These are phyloP conservation scores for Cenococcum geophilum DNA, from an alignment of 495 filamentous ascomycete species.

Conservation along the genomic window DNA sequence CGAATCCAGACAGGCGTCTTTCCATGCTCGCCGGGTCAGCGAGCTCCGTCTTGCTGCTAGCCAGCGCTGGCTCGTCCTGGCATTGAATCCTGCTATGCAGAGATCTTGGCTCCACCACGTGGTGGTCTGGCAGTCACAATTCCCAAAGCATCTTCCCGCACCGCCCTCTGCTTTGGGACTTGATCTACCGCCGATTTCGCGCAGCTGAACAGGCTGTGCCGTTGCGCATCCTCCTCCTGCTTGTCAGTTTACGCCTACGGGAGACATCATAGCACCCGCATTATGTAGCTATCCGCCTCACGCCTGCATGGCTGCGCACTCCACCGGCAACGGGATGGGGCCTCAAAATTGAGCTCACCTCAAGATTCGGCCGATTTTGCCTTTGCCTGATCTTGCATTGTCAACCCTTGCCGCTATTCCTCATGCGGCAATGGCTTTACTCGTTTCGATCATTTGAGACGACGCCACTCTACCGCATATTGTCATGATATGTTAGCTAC, in stretches of 20 bases:
- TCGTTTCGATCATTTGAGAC: no score
- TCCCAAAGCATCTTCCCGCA: no score
- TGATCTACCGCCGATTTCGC: no score
- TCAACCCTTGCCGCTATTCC: not conserved
- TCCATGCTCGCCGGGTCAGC: no score
- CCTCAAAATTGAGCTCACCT: conserved; percentile 1
- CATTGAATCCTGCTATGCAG: no score
- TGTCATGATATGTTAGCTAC: not conserved
- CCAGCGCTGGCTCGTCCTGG: no score
- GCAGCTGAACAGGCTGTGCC: not conserved
- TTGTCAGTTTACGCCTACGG: not conserved
- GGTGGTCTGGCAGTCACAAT: no score
- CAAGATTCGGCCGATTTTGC: conserved; percentile 1
- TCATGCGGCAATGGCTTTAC: not conserved
- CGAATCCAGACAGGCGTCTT: no score
- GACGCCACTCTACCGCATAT: not conserved
- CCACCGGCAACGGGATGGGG: not conserved
- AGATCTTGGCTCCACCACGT: no score
- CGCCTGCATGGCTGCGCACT: conserved; percentile 12
- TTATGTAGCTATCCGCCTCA: conserved; percentile 22
- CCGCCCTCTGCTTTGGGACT: no score
- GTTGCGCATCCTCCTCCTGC: not conserved
- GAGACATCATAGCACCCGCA: not conserved
- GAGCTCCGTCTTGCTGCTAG: no score
- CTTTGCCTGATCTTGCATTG: not conserved